Conservation (phyloP, 208 protist species). For the Entamoeba dispar region DNA sequence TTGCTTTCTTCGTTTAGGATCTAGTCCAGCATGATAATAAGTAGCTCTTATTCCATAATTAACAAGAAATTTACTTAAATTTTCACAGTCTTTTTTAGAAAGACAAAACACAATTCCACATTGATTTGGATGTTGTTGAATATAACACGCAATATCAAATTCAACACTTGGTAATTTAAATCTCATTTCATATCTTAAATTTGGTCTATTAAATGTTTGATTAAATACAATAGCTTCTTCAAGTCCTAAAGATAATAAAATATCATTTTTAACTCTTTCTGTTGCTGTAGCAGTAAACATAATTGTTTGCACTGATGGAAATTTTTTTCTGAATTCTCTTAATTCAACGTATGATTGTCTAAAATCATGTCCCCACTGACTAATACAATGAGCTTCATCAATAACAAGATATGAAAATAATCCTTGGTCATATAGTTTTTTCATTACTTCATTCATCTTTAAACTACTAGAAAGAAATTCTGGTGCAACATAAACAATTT, state of each 20-base stretch:
- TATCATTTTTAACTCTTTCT: constrained; percentile 22
- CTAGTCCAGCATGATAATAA: constrained; percentile 34
- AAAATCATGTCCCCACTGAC: constrained; percentile 42
- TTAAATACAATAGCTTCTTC: constrained; percentile 18
- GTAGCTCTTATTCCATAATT: constrained; percentile 15
- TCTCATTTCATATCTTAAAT: constrained; percentile 12
- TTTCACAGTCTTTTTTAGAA: neutral
- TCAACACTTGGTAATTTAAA: neutral
- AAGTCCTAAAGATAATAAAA: constrained; percentile 22
- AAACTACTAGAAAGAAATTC: constrained; percentile 7
- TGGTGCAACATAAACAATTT: constrained; percentile 43
- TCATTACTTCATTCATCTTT: neutral
- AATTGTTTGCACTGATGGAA: constrained; percentile 33
- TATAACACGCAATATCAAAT: neutral
- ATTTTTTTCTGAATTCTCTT: neutral
- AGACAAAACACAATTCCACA: neutral
- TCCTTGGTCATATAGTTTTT: neutral
- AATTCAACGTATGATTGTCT: neutral
- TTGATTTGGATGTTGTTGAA: neutral
- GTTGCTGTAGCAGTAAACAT: constrained; percentile 41
- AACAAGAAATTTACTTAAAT: neutral
- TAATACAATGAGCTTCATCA: constrained; percentile 34
- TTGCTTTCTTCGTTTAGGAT: neutral
- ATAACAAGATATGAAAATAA: neutral
- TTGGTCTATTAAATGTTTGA: constrained; percentile 33